These are phyloP conservation scores for Phialocephala subalpina DNA, from an alignment of 2,329 filamentous ascomycete genomes.

Conservation along the genomic window DNA sequence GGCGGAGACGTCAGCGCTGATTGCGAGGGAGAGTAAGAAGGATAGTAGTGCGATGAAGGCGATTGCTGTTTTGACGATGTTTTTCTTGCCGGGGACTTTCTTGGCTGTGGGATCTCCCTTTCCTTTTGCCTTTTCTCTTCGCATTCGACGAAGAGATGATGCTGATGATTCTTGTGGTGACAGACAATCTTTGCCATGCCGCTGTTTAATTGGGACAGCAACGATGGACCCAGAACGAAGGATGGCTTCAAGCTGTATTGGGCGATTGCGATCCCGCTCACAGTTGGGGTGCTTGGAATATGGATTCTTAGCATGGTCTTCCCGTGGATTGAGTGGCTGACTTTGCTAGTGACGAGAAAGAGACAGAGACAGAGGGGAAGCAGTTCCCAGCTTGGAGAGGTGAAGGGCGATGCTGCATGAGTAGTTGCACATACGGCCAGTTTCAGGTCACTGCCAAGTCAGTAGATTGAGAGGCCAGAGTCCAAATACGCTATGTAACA, in stretches of 20 bases:
- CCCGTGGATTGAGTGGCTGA: conserved; percentile 8
- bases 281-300: background rate
- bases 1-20: conserved; percentile 14
- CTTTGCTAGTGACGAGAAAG: conserved; percentile 1
- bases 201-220: conserved; percentile 10
- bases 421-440: no score
- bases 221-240: background rate
- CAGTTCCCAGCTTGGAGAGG: no score
- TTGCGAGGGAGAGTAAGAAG: conserved; percentile 21
- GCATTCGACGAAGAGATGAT: no score
- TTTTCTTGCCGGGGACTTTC: conserved; percentile 34
- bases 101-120: conserved; percentile 27
- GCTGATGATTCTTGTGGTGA: background rate
- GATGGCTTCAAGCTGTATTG: conserved; percentile 11
- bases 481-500: background rate
- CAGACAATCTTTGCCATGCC: conserved; percentile 21
- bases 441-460: no score
- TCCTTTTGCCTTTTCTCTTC: no score
- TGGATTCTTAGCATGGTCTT: conserved; percentile 2
- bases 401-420: no score
- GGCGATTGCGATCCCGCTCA: conserved; percentile 6
- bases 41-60: conserved; percentile 60
- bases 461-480: background rate
- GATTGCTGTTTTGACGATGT: conserved; percentile 53
- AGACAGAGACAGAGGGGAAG: background rate